These are phyloP conservation scores for Hypericum perforatum DNA, from an alignment of 345 rosid species.

Conservation along the genomic window DNA sequence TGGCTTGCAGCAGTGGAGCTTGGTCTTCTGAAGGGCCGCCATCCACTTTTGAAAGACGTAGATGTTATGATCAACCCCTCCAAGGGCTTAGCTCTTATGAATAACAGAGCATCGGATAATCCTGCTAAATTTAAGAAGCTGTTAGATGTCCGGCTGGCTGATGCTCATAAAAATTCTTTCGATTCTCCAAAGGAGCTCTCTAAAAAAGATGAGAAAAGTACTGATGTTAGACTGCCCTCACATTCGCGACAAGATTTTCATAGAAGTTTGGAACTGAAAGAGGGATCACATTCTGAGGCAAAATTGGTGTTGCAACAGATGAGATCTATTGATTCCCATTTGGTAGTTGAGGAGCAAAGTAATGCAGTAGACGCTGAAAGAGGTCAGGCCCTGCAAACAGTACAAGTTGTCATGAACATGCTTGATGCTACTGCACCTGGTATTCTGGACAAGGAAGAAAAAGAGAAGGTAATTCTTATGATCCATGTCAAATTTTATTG, in stretches of 20 bases:
- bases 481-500: too few species aligned
- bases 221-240: slow-evolving; percentile 17
- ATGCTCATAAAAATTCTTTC: slow-evolving; percentile 34
- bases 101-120: slow-evolving; percentile 34
- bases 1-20: slow-evolving; percentile 93
- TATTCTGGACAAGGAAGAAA: slow-evolving; percentile 51
- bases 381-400: slow-evolving; percentile 59
- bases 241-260: slow-evolving; percentile 21
- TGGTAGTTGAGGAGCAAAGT: slow-evolving; percentile 31
- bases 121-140: slow-evolving; percentile 27
- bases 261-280: slow-evolving; percentile 20
- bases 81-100: slow-evolving; percentile 42
- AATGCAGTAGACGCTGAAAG: slow-evolving; percentile 37
- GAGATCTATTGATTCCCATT: slow-evolving; percentile 31
- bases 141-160: slow-evolving; percentile 26
- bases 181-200: slow-evolving; percentile 22
- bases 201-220: slow-evolving; percentile 20
- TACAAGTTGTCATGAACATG: slow-evolving; percentile 71
- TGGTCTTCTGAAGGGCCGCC: slow-evolving; percentile 93
- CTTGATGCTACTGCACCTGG: slow-evolving; percentile 77
- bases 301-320: slow-evolving; percentile 22
- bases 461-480: slow-evolving; percentile 50
- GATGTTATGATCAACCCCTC: slow-evolving; percentile 68
- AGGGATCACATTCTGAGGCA: slow-evolving; percentile 22
- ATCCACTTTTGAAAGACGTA: slow-evolving; percentile 81